Conservation (phyloP, 768 basidiomycete species). For the Neoboletus subvelutipes region DNA sequence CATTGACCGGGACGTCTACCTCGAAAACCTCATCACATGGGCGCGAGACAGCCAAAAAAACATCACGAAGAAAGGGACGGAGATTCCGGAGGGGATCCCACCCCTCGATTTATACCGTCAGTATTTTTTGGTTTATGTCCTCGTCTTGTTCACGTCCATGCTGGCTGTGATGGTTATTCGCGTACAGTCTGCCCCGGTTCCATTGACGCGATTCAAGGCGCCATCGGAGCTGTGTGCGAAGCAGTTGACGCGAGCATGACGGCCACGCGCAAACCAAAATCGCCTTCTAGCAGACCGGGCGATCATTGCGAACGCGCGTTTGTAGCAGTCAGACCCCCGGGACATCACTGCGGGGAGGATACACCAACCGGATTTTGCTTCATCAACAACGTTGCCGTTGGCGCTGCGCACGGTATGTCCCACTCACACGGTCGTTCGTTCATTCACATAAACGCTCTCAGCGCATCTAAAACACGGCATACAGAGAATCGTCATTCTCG, state of each 20-base stretch:
- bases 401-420: constrained; percentile 79
- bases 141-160: background rate
- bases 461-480: constrained; percentile 81
- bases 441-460: constrained; percentile 30
- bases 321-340: constrained; percentile 85
- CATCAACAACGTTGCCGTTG: constrained; percentile 90
- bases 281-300: constrained; percentile 2
- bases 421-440: background rate
- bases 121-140: constrained; percentile 22
- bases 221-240: constrained; percentile 81
- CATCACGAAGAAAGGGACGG: constrained; percentile 60
- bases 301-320: constrained; percentile 52
- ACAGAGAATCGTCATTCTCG: constrained; percentile 79
- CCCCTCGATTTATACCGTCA: constrained; percentile 85
- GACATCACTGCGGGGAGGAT: constrained; percentile 93
- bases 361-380: constrained; percentile 93
- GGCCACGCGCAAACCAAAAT: constrained; percentile 19
- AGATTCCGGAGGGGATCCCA: constrained; percentile 69
- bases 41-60: constrained; percentile 57
- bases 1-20: constrained; percentile 59
- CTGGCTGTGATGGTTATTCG: background rate
- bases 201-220: constrained; percentile 75
- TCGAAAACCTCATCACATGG: constrained; percentile 66
- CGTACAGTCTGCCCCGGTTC: constrained; percentile 73
- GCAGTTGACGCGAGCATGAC: constrained; percentile 72